Evolutionary conservation across 345 rosid species (phyloP).

Genomic region (Triadica sebifera): DNA sequence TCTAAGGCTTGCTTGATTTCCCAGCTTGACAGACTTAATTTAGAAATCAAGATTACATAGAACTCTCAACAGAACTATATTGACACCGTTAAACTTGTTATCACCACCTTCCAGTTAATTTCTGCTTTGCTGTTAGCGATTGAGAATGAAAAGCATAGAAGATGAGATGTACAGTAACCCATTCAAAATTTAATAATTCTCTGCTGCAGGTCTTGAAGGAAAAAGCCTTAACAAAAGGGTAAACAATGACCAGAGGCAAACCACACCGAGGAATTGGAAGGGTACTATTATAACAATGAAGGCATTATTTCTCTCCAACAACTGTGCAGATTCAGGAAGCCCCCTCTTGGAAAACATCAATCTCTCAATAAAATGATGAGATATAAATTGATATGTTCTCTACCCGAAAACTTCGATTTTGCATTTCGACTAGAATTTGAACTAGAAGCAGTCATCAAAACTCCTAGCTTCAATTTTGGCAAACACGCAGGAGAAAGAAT

Average conservation of each 20-base stretch:
- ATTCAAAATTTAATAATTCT: constrained; percentile 49
- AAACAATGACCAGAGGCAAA: constrained; percentile 80
- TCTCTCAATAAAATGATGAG: constrained; percentile 57
- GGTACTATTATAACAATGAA: constrained; percentile 60
- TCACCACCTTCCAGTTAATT: neutral
- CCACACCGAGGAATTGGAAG: constrained; percentile 64
- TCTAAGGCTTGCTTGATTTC: no score
- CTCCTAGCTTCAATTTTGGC: no score
- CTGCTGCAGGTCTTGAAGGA: constrained; percentile 79
- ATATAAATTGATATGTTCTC: no score
- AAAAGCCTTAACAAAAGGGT: constrained; percentile 79
- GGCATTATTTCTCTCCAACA: constrained; percentile 54
- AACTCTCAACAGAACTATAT: neutral
- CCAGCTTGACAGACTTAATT: neutral
- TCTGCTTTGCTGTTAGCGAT: neutral
- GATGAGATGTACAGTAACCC: neutral
- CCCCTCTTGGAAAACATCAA: constrained; percentile 65
- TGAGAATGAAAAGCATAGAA: neutral
- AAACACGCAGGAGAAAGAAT: no score
- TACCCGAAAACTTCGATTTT: no score
- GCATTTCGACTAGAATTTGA: no score
- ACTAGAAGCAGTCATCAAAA: no score
- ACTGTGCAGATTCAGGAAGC: constrained; percentile 42
- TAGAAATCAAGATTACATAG: neutral
- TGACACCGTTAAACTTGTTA: neutral